Evolutionary conservation across 2,329 filamentous ascomycete genomes (phyloP), one percentile per base, ranked within the genome.

Genomic region (Neonectria hederae): DNA sequence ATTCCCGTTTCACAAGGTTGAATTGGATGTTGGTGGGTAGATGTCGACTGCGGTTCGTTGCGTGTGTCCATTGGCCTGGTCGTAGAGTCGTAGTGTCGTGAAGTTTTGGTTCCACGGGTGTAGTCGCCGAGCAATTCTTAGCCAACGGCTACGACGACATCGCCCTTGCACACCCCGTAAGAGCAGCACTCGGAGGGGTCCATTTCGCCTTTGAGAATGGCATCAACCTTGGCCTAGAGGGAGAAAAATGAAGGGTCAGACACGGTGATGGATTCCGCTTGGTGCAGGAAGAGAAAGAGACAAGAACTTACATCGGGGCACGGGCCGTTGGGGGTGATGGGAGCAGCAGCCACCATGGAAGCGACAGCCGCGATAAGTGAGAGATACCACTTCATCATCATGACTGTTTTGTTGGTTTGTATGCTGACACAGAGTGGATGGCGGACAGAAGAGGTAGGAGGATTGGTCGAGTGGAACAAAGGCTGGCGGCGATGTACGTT

Each of bases 161-260:
- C 81, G 57, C 81, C 81, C 59, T 83, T 82, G 75, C 84, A 87
- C 35, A 76, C 76, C 54, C 85, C 84, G 65, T 86, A 86, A n/a
- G 82, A 83, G 73, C 85, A 87, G 74, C 85, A 87, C 13, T 76
- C 81, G 28, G 84, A 81, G n/a, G 83, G 79, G 21, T 80, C 78
- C 63, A 84, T 76, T 28, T 80, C 74, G 57, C 84, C 83, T 28
- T 76, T 81, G 51, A 87, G 79, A 42, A 87, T 87, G 14, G 76
- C 76, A 64, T 80, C 78, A 32, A 80, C 73, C 53, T 78, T 78
- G 22, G 38, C 48, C 78, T 80, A 26, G n/a, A 4, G 79, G 5
- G 28, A 6, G 22, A 26, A 28, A n/a, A 8, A 14, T 46, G 19
- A 53, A 42, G 9, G 30, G 35, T 71, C 52, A 68, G 65, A 54